phyloP scores from a whole-genome alignment of 1,139 yeast species.

The Meyerozyma sp. region DNA sequence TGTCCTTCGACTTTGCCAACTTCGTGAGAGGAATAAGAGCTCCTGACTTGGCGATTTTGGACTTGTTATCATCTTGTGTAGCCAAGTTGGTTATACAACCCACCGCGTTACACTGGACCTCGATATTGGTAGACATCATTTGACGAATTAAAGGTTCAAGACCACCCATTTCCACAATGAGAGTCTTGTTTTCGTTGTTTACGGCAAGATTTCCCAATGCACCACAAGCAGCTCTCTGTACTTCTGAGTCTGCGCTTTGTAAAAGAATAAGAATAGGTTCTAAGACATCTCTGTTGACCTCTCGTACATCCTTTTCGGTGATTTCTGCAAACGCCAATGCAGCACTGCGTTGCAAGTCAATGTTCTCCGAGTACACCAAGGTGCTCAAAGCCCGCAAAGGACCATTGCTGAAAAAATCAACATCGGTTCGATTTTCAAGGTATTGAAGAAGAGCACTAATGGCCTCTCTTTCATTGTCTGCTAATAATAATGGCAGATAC shows the following conservation, averaged over 20 bases:
- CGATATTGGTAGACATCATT: slow-evolving; percentile 95
- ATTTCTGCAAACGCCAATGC: slow-evolving; percentile 98
- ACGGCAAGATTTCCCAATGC: slow-evolving; percentile 97
- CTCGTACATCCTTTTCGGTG: slow-evolving; percentile 90
- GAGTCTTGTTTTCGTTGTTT: slow-evolving; percentile 85
- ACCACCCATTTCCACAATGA: slow-evolving; percentile 98
- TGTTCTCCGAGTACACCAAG: slow-evolving; percentile 87
- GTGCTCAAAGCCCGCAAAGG: slow-evolving; percentile 88
- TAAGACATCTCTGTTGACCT: slow-evolving; percentile 84
- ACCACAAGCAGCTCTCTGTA: slow-evolving; percentile 98
- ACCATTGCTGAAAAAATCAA: slow-evolving; percentile 89
- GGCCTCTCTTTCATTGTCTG: slow-evolving; percentile 97
- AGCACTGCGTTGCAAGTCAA: slow-evolving; percentile 94
- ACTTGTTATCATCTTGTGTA: slow-evolving; percentile 96
- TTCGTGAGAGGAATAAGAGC: slow-evolving; percentile 91
- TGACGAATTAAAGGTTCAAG: slow-evolving; percentile 92
- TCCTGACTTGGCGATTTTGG: slow-evolving; percentile 95
- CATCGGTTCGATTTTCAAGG: slow-evolving; percentile 78
- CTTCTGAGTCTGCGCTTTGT: slow-evolving; percentile 87
- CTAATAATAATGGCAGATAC: slow-evolving; percentile 74
- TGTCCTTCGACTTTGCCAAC: slow-evolving; percentile 88
- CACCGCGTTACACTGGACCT: slow-evolving; percentile 98
- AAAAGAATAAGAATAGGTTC: slow-evolving; percentile 87
- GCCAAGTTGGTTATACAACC: slow-evolving; percentile 98
- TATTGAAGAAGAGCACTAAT: slow-evolving; percentile 85